Percentiles rank a stretch among this genome's conserved stretches.
phyloP scores from a whole-genome alignment of 2,329 filamentous ascomycete genomes.

The Pezicula radicicola region DNA sequence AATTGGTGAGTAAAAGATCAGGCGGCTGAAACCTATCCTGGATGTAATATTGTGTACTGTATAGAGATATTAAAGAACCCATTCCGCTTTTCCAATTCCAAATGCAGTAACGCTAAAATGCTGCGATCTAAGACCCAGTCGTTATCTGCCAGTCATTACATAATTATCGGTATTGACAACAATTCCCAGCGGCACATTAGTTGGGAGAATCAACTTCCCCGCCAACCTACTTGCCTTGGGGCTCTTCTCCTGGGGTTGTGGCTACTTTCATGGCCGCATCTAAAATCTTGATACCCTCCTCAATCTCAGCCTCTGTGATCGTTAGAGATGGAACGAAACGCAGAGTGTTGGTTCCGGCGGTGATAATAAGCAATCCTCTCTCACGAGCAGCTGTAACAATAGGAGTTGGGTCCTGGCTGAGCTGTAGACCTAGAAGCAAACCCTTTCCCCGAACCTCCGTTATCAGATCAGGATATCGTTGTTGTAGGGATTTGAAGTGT shows the following conservation, averaged over 20 bases:
- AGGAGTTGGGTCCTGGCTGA: conserved; percentile 67
- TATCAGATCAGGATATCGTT: conserved; percentile 68
- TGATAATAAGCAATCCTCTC: conserved; percentile 85
- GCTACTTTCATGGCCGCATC: conserved; percentile 55
- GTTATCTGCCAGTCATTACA: too few species aligned
- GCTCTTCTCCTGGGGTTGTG: conserved; percentile 8
- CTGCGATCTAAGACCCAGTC: too few species aligned
- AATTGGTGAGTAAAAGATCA: too few species aligned
- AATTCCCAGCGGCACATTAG: conserved; percentile 5
- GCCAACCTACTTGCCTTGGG: conserved; percentile 14
- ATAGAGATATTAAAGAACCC: too few species aligned
- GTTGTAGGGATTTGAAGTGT: conserved; percentile 53
- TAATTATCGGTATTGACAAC: not conserved
- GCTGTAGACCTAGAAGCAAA: conserved; percentile 82
- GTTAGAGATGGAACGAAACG: conserved; percentile 87
- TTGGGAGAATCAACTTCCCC: conserved; percentile 25
- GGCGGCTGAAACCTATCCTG: too few species aligned
- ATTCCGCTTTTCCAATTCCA: too few species aligned
- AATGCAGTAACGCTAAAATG: too few species aligned
- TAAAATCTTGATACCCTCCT: conserved; percentile 72
- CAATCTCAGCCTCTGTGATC: conserved; percentile 78
- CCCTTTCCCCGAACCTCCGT: conserved; percentile 79
- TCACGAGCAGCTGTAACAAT: conserved; percentile 86
- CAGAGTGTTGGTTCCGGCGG: conserved; percentile 87
- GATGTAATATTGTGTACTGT: too few species aligned